Conservation (phyloP, 108 stramenopile genomes). For the Schizochytrium sp. region DNA sequence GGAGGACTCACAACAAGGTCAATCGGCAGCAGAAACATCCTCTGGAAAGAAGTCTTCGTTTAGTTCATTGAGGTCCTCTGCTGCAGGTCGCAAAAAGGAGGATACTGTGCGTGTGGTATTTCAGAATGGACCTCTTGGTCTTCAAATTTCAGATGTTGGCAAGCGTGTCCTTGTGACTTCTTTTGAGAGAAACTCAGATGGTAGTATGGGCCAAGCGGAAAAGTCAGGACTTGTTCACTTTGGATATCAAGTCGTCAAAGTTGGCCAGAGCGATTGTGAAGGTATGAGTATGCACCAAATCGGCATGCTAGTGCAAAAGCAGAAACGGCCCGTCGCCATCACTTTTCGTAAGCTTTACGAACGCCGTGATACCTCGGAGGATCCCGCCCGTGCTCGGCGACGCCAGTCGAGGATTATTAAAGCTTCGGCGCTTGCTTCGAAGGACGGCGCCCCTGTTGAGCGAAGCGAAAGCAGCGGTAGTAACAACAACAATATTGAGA, state of each 20-base stretch:
- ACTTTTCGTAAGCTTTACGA: conserved; percentile 49
- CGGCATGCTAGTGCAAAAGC: conserved; percentile 47
- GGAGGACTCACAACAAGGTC: background rate
- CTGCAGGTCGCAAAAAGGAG: background rate
- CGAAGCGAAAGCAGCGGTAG: too few relatives aligned
- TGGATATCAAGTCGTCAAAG: conserved; percentile 31
- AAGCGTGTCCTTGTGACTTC: conserved; percentile 39
- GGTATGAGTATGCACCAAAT: conserved; percentile 58
- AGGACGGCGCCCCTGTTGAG: background rate
- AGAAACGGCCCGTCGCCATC: conserved; percentile 53
- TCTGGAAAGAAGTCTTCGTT: too few relatives aligned
- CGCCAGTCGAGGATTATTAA: background rate
- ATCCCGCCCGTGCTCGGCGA: conserved; percentile 48
- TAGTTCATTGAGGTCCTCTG: background rate
- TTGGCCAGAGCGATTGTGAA: background rate
- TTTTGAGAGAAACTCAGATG: conserved; percentile 33
- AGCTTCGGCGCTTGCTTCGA: background rate
- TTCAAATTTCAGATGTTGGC: conserved; percentile 59
- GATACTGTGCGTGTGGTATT: conserved; percentile 45
- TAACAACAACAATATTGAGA: too few relatives aligned
- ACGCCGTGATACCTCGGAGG: background rate
- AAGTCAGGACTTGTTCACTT: conserved; percentile 60
- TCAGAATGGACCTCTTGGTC: conserved; percentile 19
- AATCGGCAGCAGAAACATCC: too few relatives aligned
- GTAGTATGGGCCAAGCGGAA: conserved; percentile 42